Base-by-base conservation (phyloP, 2,329 filamentous ascomycete species). In the Lithohypha guttulata region DNA sequence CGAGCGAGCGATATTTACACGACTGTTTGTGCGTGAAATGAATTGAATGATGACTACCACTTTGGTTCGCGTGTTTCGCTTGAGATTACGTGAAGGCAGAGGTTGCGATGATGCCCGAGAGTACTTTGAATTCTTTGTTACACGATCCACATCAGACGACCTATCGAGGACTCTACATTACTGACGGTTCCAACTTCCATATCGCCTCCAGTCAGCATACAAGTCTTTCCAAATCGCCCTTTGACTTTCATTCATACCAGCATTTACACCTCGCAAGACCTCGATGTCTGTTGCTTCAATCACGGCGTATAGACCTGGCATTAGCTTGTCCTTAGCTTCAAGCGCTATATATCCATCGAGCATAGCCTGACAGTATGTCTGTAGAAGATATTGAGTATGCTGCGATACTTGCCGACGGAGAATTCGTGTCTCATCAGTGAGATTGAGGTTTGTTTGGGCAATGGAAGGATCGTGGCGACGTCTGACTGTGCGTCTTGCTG, bases 401-500 rank as follows among this genome's bases (percentile, higher is more conserved):
- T 74, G 68, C 1, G 71, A 71, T 0, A 73, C 69, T 40, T 71
- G 66, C 20, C 69, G 66, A 47, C 72, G 69, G 6, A 73, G 71
- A 41, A 70, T 72, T 49, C 74, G 74, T 9, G 72, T 70, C 42
- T 73, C 68, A 45, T 79, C 75, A 18, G 69, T 70, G 18, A 80
- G 65, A 21, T 50, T 34, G 18, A 32, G 26, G 20, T 39, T 39
- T 4, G 31, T 20, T 6, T 5, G 13, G 13, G 4, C 26, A 17
- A 4, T 30, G 9, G 21, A 18, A 40, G 44, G 48, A 28, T 39
- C 41, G 13, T 39, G 26, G 7, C 39, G 21, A 1, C 60, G 61
- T 49, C 65, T 61, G 31, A 59, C 59, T 6, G 63, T 61, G 13
- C 53, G 48, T 3, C 54, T 59, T 3, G 75, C 68, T 2, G 71